Conservation (phyloP, 1,284 basidiomycete species). For the Cerrena zonata region DNA sequence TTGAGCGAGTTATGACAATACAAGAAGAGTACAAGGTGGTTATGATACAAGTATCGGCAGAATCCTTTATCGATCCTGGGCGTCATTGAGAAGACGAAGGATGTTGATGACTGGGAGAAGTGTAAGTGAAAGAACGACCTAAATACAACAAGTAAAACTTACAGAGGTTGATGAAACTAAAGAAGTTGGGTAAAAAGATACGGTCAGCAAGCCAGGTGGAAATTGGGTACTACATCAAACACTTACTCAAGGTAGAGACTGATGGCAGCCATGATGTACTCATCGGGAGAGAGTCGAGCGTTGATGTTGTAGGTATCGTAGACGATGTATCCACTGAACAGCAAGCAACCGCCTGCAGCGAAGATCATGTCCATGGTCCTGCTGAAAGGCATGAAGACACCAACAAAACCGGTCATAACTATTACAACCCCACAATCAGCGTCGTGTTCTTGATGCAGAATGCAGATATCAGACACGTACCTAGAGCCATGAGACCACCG, state of each 20-base stretch:
- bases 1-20: too few relatives aligned
- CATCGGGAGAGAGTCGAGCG: constrained; percentile 75
- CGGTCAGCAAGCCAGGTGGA: constrained; percentile 24
- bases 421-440: too few relatives aligned
- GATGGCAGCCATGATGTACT: constrained; percentile 81
- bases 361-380: constrained; percentile 72
- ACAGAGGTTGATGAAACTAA: constrained; percentile 32
- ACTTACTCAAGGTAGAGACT: constrained; percentile 82
- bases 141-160: constrained; percentile 8
- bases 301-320: constrained; percentile 86
- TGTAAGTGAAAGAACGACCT: not conserved
- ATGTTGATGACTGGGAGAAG: constrained; percentile 27
- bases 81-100: constrained; percentile 27
- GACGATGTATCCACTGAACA: constrained; percentile 81
- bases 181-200: not conserved
- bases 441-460: not conserved
- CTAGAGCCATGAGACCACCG: constrained; percentile 64
- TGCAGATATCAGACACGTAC: too few relatives aligned
- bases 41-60: too few relatives aligned
- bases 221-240: constrained; percentile 5
- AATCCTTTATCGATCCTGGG: constrained; percentile 18
- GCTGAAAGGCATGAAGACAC: constrained; percentile 75
- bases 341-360: constrained; percentile 69
- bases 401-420: constrained; percentile 75
- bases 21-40: too few relatives aligned